Evolutionary conservation across 2,329 filamentous ascomycete genomes (phyloP).

Genomic region (Xenosphaeropsis pyriputrescens): DNA sequence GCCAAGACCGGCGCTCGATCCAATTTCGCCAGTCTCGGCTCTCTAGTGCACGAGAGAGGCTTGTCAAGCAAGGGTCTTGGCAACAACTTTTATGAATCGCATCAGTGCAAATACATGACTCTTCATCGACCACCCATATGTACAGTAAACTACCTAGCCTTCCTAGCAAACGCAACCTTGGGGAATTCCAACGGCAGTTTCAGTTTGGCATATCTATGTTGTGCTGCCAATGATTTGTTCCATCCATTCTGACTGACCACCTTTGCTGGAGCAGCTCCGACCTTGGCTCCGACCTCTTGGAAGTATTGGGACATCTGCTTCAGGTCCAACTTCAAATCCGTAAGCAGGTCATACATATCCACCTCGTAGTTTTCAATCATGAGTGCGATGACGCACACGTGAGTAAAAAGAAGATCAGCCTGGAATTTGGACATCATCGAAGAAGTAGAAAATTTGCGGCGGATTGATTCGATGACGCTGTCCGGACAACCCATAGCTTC

Average conservation of each 20-base stretch:
- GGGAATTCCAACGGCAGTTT: slow-evolving; percentile 74
- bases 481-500: slow-evolving; percentile 42
- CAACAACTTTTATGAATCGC: too few species aligned
- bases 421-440: slow-evolving; percentile 58
- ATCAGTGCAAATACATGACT: background rate
- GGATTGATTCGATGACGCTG: slow-evolving; percentile 48
- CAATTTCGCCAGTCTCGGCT: too few species aligned
- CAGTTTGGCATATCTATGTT: slow-evolving; percentile 55
- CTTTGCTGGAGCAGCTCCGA: slow-evolving; percentile 29
- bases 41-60: too few species aligned
- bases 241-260: slow-evolving; percentile 36
- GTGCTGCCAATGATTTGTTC: slow-evolving; percentile 42
- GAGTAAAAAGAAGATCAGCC: slow-evolving; percentile 55
- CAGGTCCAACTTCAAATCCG: slow-evolving; percentile 59
- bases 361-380: slow-evolving; percentile 62
- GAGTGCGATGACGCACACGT: slow-evolving; percentile 56
- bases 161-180: slow-evolving; percentile 26
- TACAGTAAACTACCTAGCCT: slow-evolving; percentile 1
- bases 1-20: too few species aligned
- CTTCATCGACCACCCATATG: background rate
- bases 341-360: slow-evolving; percentile 52
- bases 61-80: too few species aligned
- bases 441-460: slow-evolving; percentile 51
- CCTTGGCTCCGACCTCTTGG: slow-evolving; percentile 57
- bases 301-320: slow-evolving; percentile 60